Conservation (phyloP, 176 grass and related monocot genomes). For the Saccharum spontaneum region DNA sequence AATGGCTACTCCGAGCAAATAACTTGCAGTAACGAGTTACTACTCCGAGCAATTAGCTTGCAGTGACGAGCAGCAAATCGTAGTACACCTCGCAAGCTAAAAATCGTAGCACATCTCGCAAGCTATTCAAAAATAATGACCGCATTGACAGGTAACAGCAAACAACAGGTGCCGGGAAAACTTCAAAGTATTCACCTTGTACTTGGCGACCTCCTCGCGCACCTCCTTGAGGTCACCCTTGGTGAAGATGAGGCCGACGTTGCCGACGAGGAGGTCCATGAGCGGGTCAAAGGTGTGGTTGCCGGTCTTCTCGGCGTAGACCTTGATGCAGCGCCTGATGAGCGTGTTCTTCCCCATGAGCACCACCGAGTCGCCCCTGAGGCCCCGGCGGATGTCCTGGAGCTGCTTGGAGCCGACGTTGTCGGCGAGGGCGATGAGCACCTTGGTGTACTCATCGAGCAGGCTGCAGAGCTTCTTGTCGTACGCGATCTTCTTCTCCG, state of each 20-base stretch:
- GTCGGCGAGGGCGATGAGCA: conserved; percentile 72
- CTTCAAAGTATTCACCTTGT: conserved; percentile 46
- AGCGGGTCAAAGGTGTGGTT: conserved; percentile 60
- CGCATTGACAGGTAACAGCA: background rate
- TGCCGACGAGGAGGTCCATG: conserved; percentile 64
- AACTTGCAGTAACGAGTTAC: too few relatives aligned
- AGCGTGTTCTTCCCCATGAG: conserved; percentile 94
- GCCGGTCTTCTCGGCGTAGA: conserved; percentile 50
- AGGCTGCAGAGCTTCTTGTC: conserved; percentile 74
- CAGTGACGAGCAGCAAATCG: too few relatives aligned
- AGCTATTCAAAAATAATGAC: too few relatives aligned
- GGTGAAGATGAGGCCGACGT: conserved; percentile 92
- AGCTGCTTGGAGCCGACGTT: conserved; percentile 90
- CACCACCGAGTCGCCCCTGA: conserved; percentile 76
- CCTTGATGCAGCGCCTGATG: conserved; percentile 81
- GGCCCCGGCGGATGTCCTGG: conserved; percentile 67
- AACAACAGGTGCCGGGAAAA: background rate
- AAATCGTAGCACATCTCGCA: background rate
- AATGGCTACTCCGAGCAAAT: too few relatives aligned
- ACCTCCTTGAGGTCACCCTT: conserved; percentile 94
- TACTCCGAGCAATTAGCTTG: too few relatives aligned
- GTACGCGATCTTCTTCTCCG: conserved; percentile 79
- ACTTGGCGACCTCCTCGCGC: conserved; percentile 77
- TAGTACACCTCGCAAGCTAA: background rate
- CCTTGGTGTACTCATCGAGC: conserved; percentile 85